phyloP scores from a whole-genome alignment of 2,329 filamentous ascomycete species.

The Neofusicoccum kwambonambiense region DNA sequence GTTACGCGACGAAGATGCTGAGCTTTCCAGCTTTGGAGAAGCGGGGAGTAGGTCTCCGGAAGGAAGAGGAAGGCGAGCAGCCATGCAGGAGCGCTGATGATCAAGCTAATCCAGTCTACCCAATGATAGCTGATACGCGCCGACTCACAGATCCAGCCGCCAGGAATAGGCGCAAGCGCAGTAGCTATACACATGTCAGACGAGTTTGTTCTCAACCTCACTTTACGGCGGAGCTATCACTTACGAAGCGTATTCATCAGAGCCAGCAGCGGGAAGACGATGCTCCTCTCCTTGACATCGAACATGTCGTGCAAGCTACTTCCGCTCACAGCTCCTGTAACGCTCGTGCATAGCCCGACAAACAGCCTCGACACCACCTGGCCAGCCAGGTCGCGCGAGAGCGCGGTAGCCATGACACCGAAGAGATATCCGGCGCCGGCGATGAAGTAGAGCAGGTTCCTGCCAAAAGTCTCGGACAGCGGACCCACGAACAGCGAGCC shows the following conservation, averaged over 20 bases:
- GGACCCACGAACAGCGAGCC: slow-evolving; percentile 15
- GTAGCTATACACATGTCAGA: slow-evolving; percentile 18
- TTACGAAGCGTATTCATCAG: slow-evolving; percentile 17
- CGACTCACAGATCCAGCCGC: slow-evolving; percentile 21
- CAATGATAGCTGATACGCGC: slow-evolving; percentile 32
- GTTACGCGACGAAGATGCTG: slow-evolving; percentile 28
- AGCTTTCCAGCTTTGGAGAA: slow-evolving; percentile 33
- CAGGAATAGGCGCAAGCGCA: slow-evolving; percentile 23
- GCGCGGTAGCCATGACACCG: neutral
- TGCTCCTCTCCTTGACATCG: slow-evolving; percentile 23
- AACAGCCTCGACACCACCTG: slow-evolving; percentile 27
- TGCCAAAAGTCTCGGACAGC: slow-evolving; percentile 13
- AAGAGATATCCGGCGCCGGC: neutral
- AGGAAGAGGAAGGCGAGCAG: slow-evolving; percentile 34
- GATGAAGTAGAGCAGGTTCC: slow-evolving; percentile 2
- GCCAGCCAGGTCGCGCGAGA: slow-evolving; percentile 18
- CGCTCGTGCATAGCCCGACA: slow-evolving; percentile 25
- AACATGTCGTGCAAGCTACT: slow-evolving; percentile 29
- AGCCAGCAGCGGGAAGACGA: slow-evolving; percentile 25
- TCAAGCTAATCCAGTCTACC: slow-evolving; percentile 38
- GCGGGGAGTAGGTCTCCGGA: slow-evolving; percentile 51
- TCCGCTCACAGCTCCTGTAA: slow-evolving; percentile 26
- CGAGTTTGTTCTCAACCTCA: too few relatives aligned
- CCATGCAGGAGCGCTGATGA: slow-evolving; percentile 8
- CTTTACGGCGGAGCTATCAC: neutral